phyloP scores from a whole-genome alignment of 352 stramenopile genomes.

The Pythium coloratum region DNA sequence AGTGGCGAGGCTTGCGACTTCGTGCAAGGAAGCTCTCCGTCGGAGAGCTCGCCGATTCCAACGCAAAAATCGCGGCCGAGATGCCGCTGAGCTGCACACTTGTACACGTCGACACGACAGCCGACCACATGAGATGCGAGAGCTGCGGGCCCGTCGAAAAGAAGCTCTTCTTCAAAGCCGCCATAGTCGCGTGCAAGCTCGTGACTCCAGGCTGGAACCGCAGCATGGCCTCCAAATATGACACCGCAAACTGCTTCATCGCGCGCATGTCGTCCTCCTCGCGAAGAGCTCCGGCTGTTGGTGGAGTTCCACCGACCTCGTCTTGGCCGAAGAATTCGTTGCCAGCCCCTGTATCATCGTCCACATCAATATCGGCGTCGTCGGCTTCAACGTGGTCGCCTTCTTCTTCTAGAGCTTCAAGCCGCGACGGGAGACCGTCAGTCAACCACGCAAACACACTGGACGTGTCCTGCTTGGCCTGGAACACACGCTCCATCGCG shows the following conservation, averaged over 20 bases:
- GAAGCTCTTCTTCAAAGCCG: constrained; percentile 66
- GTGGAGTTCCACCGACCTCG: background rate
- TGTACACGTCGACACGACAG: constrained; percentile 59
- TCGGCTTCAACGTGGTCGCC: constrained; percentile 39
- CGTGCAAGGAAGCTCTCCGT: constrained; percentile 24
- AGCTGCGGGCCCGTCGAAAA: constrained; percentile 68
- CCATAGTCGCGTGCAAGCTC: constrained; percentile 50
- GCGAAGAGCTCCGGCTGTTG: constrained; percentile 8
- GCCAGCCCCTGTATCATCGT: constrained; percentile 15
- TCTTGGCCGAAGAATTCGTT: constrained; percentile 31
- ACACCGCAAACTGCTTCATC: constrained; percentile 77
- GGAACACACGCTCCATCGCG: constrained; percentile 74
- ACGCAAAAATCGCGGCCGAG: constrained; percentile 57
- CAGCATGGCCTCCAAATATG: constrained; percentile 61
- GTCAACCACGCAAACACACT: constrained; percentile 66
- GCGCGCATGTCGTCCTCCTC: constrained; percentile 49
- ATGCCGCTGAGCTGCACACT: constrained; percentile 72
- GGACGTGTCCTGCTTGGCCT: constrained; percentile 67
- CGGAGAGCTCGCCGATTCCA: constrained; percentile 29
- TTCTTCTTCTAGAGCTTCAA: constrained; percentile 40
- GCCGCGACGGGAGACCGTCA: constrained; percentile 42
- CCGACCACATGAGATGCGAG: constrained; percentile 76
- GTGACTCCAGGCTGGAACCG: constrained; percentile 72
- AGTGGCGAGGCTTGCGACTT: constrained; percentile 17
- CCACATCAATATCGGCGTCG: constrained; percentile 31